These are phyloP conservation scores for Penicillium sp. DNA, from an alignment of 2,329 filamentous ascomycete genomes.

Conservation along the genomic window DNA sequence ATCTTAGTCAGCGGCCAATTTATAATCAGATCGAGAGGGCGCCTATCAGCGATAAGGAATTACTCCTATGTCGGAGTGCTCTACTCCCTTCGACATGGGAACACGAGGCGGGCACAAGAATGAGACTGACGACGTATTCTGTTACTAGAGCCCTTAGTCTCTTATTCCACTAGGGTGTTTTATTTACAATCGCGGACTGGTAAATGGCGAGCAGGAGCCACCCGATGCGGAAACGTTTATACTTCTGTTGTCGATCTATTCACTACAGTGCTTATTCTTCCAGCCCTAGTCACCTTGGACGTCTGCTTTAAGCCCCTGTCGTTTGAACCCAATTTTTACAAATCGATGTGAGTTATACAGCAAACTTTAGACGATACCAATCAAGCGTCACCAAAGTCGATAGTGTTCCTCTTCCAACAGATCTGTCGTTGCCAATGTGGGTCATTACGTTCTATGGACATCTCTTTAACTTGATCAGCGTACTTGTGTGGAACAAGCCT, in stretches of 20 bases:
- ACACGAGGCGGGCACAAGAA: neutral
- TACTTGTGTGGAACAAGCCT: no score
- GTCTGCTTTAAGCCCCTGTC: no score
- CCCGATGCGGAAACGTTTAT: neutral
- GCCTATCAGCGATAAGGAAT: slow-evolving; percentile 14
- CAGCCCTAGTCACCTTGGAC: neutral
- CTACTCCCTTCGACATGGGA: slow-evolving; percentile 1
- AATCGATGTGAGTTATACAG: neutral
- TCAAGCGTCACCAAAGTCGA: no score
- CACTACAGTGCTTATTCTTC: neutral
- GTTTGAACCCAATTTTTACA: no score
- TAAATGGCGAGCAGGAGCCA: neutral
- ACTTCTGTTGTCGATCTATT: neutral
- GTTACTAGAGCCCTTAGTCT: neutral
- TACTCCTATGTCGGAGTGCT: slow-evolving; percentile 1
- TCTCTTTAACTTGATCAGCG: no score
- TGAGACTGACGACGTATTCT: neutral
- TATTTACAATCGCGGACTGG: slow-evolving; percentile 1
- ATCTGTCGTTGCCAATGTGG: no score
- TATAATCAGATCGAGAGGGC: slow-evolving; percentile 11
- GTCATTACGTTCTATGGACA: no score
- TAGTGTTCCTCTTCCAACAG: no score
- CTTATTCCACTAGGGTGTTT: neutral
- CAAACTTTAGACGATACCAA: no score
- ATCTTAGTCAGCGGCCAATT: slow-evolving; percentile 19